Conservation (phyloP, 495 filamentous ascomycete genomes). For the Cetradonia linearis region DNA sequence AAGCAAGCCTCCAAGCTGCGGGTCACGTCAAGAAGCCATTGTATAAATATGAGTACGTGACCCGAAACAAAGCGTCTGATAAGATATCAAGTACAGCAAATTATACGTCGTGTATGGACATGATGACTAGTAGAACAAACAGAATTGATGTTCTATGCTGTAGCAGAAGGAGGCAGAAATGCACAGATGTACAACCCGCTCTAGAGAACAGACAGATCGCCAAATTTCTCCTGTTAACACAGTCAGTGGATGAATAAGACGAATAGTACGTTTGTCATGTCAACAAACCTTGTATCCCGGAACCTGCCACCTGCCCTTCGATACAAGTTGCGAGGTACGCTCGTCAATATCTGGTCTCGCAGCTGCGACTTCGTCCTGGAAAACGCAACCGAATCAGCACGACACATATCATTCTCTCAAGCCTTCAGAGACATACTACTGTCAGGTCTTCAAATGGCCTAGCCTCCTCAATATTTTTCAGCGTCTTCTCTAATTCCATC, state of each 20-base stretch:
- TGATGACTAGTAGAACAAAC: background rate
- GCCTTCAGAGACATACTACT: conserved; percentile 52
- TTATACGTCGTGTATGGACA: background rate
- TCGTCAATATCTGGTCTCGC: conserved; percentile 93
- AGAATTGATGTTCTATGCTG: conserved; percentile 4
- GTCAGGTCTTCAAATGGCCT: conserved; percentile 95
- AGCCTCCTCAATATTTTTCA: conserved; percentile 94
- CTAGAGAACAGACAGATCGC: conserved; percentile 87
- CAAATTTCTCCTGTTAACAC: conserved; percentile 79
- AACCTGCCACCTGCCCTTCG: conserved; percentile 93
- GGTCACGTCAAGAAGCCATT: background rate
- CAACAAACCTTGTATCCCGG: conserved; percentile 90
- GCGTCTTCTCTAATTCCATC: conserved; percentile 79
- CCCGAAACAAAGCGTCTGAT: background rate
- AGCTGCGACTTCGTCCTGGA: conserved; percentile 82
- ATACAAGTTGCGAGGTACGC: conserved; percentile 82
- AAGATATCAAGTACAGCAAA: background rate
- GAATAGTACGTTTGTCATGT: background rate
- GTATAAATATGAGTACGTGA: background rate
- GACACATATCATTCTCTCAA: background rate
- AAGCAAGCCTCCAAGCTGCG: background rate
- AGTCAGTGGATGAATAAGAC: background rate
- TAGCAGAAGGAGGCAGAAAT: background rate
- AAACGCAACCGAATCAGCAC: conserved; percentile 20
- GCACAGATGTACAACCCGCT: conserved; percentile 22